These are phyloP conservation scores for Gynostemma pentaphyllum DNA, from an alignment of 306 rosid genomes.

Conservation along the genomic window DNA sequence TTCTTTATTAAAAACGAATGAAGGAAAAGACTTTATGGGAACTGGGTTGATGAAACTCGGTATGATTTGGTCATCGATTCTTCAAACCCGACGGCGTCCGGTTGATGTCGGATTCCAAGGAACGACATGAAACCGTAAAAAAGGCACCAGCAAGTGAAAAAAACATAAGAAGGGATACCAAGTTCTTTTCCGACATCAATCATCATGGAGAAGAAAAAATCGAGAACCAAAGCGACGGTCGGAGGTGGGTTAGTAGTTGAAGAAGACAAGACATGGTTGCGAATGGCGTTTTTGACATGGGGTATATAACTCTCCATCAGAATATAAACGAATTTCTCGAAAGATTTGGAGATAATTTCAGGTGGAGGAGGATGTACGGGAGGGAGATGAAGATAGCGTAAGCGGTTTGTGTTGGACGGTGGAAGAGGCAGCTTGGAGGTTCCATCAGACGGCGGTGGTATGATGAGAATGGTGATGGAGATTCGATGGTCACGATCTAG, in stretches of 20 bases:
- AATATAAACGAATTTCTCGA: not conserved
- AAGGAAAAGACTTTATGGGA: slow-evolving; percentile 22
- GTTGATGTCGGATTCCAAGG: not conserved
- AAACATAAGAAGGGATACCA: not conserved
- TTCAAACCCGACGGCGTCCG: not conserved
- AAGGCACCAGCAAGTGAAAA: slow-evolving; percentile 8
- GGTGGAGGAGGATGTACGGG: not conserved
- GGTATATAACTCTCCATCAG: not conserved
- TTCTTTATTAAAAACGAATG: not conserved
- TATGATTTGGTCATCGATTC: slow-evolving; percentile 7
- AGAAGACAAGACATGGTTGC: not conserved
- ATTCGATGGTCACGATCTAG: slow-evolving; percentile 25
- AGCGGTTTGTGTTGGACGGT: too few species aligned
- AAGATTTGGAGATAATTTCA: not conserved
- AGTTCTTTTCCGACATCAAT: slow-evolving; percentile 14
- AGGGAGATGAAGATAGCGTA: slow-evolving; percentile 27
- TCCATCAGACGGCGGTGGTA: not conserved
- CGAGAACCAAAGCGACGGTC: not conserved
- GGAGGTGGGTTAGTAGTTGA: not conserved
- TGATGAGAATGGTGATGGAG: slow-evolving; percentile 32
- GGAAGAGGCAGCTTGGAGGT: too few species aligned
- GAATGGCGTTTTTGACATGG: not conserved
- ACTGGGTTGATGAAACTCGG: slow-evolving; percentile 16
- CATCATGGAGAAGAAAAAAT: slow-evolving; percentile 5
- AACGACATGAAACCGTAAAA: slow-evolving; percentile 4